Base-by-base conservation (phyloP, 1,139 yeast species). In the Hansenula lynferdii region DNA sequence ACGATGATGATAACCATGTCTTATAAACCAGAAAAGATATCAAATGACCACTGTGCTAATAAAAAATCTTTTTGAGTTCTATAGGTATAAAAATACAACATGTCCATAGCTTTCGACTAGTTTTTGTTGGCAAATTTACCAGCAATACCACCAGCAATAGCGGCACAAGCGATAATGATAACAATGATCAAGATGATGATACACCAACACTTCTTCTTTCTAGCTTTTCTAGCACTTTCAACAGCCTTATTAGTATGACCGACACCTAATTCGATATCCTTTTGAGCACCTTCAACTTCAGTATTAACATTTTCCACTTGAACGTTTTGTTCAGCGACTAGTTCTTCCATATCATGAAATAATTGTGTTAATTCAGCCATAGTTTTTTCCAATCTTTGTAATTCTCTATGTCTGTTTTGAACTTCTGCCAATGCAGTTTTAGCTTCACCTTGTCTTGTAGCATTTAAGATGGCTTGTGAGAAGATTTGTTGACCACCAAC, bases 381-480 rank as follows among this genome's bases (percentile, higher is more conserved):
- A 42, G 97, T 85, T 66, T 85, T 82, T 66, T 90, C 97, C 64
- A 94, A 84, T 69, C 89, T 86, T 68, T 87, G 83, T 60, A 94
- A 79, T 67, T 92, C 98, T 58, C 86, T 83, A 69, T 94, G 98
- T 69, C 99, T 83, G 34, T 86, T 80, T 66, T 92, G 97, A 40
- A 94, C 98, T 65, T 94, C 98, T 55, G 87, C 85, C 54, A 92
- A 75, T 4, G 95, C 98, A 26, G 96, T 80, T 62, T 95, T 79
- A 37, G 98, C 97, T 65, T 92, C 96, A 51, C 98, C 98, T 57
- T 95, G 81, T 67, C 97, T 82, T 63, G 87, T 86, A 41, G 95
- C 84, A 67, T 84, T 87, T 73, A 87, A 70, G 51, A 92, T 72
- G 14, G 97, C 97, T 65, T 89, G 96, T 47, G 94, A 90, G 67